A percentile compares a stretch with the other conserved stretches of the same genome.
Evolutionary conservation across 2,329 filamentous ascomycete genomes (phyloP).

Genomic region (Ceratocystis destructans): DNA sequence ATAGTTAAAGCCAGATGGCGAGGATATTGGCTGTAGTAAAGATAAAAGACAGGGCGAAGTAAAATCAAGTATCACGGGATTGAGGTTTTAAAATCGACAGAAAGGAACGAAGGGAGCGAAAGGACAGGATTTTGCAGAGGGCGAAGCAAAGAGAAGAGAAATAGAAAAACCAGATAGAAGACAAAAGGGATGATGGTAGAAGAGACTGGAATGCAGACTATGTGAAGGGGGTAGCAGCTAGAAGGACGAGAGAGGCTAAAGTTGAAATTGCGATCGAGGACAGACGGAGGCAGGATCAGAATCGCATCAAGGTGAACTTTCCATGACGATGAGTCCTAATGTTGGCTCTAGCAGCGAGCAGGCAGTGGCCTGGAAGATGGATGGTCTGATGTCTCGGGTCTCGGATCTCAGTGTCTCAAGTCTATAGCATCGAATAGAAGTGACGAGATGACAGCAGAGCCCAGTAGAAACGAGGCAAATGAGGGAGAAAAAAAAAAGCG

Average conservation of each 20-base stretch:
- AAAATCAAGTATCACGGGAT: background rate
- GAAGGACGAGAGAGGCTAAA: background rate
- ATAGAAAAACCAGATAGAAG: background rate
- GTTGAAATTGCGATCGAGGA: background rate
- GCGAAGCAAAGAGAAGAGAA: conserved; percentile 2
- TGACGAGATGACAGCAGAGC: background rate
- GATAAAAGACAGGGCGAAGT: background rate
- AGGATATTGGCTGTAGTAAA: too few species aligned
- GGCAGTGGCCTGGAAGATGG: background rate
- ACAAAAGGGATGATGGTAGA: background rate
- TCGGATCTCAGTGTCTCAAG: conserved; percentile 2
- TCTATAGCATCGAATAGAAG: background rate
- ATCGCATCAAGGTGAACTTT: background rate
- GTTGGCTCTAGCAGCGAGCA: background rate
- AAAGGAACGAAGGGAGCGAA: background rate
- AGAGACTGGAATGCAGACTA: background rate
- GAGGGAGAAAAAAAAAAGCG: background rate
- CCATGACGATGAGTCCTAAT: background rate
- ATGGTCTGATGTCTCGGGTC: background rate
- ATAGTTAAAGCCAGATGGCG: background rate
- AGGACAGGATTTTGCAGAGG: background rate
- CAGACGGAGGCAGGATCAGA: background rate
- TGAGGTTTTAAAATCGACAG: background rate
- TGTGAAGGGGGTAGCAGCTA: background rate
- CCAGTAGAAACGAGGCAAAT: background rate